Evolutionary conservation across 2,329 filamentous ascomycete species (phyloP).

Genomic region (Neofusicoccum parvum): DNA sequence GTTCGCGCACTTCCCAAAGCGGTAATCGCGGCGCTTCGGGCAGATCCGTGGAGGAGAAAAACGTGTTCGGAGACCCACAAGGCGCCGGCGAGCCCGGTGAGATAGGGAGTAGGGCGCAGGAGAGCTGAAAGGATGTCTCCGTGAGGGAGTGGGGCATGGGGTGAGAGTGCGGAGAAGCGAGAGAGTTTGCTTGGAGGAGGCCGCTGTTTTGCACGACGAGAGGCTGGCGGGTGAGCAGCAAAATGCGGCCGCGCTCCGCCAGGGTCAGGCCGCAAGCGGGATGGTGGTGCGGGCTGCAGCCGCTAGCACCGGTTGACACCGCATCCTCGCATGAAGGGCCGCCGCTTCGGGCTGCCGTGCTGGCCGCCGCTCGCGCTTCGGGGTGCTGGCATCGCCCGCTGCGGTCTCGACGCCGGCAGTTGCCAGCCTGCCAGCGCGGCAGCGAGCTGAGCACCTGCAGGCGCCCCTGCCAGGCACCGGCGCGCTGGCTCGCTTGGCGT

Average conservation of each 20-base stretch:
- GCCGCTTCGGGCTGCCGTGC: not conserved
- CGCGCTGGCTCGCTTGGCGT: constrained; percentile 1
- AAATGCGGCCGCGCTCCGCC: not conserved
- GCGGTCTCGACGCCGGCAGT: not conserved
- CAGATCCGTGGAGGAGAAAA: not conserved
- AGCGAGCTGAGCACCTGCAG: not conserved
- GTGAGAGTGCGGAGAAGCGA: not conserved
- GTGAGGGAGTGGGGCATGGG: not conserved
- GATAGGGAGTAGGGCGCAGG: not conserved
- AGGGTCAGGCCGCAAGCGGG: not conserved
- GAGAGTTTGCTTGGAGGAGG: not conserved
- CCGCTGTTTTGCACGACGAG: not conserved
- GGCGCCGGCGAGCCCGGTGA: constrained; percentile 1
- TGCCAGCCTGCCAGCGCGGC: not conserved
- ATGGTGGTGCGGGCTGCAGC: not conserved
- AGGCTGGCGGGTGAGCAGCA: not conserved
- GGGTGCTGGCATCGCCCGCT: not conserved
- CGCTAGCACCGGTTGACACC: constrained; percentile 3
- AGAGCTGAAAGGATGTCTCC: constrained; percentile 1
- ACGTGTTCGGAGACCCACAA: not conserved
- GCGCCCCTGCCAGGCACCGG: not conserved
- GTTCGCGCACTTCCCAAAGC: not conserved
- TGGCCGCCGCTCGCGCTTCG: not conserved
- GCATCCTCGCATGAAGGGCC: not conserved
- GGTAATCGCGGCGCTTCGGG: not conserved